Evolutionary conservation across 2,329 filamentous ascomycete species (phyloP).

Genomic region (Alternaria gaisen): DNA sequence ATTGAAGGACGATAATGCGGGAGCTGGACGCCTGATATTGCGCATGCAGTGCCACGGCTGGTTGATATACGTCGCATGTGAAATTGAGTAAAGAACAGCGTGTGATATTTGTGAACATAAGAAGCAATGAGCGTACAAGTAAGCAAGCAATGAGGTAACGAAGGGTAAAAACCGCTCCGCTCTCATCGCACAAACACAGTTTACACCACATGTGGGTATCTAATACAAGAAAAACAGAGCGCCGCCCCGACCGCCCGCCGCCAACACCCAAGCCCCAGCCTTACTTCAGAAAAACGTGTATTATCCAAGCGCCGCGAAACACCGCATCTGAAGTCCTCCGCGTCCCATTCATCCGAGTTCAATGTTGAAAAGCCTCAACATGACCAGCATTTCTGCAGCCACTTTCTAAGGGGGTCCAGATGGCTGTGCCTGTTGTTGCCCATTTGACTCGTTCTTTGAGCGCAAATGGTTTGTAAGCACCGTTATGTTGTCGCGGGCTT

Average conservation of each 20-base stretch:
- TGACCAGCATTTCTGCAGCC: neutral
- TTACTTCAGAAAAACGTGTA: neutral
- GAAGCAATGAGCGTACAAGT: slow-evolving; percentile 5
- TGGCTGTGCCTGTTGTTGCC: slow-evolving; percentile 13
- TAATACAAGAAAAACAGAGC: slow-evolving; percentile 8
- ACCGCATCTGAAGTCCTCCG: neutral
- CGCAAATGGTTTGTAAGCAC: slow-evolving; percentile 36
- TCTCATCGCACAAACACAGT: slow-evolving; percentile 1
- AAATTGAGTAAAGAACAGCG: neutral
- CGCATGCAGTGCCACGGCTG: neutral
- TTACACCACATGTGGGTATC: slow-evolving; percentile 19
- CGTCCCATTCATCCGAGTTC: neutral
- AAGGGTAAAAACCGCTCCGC: neutral
- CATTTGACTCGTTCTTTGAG: slow-evolving; percentile 17
- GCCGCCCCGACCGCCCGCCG: neutral
- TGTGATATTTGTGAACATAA: neutral
- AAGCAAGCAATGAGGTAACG: neutral
- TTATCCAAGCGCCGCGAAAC: slow-evolving; percentile 6
- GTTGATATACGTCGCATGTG: neutral
- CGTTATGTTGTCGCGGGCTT: slow-evolving; percentile 66
- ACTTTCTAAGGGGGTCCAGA: slow-evolving; percentile 8
- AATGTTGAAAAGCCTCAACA: neutral
- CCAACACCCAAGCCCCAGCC: neutral
- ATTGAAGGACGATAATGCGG: neutral
- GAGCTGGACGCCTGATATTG: slow-evolving; percentile 1